Base-by-base conservation (phyloP, 2,329 filamentous ascomycete species). In the Beauveria scarabaeidicola region DNA sequence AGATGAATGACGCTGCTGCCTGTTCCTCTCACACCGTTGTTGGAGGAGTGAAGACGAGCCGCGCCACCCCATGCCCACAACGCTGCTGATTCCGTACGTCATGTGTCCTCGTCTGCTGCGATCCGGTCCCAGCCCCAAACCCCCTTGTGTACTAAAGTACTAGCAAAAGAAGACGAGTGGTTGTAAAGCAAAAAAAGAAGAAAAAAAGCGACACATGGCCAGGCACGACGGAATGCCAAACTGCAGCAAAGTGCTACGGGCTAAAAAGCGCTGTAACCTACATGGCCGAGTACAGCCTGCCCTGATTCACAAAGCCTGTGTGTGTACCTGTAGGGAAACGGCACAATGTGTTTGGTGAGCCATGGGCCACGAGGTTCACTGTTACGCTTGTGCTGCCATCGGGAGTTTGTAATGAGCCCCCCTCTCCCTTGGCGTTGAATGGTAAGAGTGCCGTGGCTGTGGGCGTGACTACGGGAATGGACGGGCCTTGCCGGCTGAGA, bases 91-190 rank as follows among this genome's bases (percentile, higher is more conserved):
- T 48, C 6, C 15, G 23, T 13, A 25, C 43, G 55, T 60, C 58
- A 60, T 60, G 58, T 55, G 58, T 54, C 19, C 41, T 46, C 25
- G 58, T 50, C 58, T 55, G 51, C 58, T 55, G 58, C 51, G 40
- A 54, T 54, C 51, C 41, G 29, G 32, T 32, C 36, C 51, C 32
- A 48, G 21, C 50, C 44, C 13, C 32, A 17, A 40, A 9, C 7
- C n/a, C 38, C 21, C n/a, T 7, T 21, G 51, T 25, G 4, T 8
- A 43, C n/a, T 4, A 19, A 43, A 10, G 17, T n/a, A 53, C 1
- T 25, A 23, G 46, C 21, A 17, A 17, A 15, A 41, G 38, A 8
- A n/a, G n/a, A 17, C 11, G 29, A 32, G 29, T 32, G 11, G 5
- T 13, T 1, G 29, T 4, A n/a, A n/a, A n/a, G 17, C 8, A 41